Percentiles rank a stretch among this genome's conserved stretches.
These are phyloP conservation scores for Cladophialophora chaetospira DNA, from an alignment of 2,329 filamentous ascomycete genomes.

Conservation along the genomic window DNA sequence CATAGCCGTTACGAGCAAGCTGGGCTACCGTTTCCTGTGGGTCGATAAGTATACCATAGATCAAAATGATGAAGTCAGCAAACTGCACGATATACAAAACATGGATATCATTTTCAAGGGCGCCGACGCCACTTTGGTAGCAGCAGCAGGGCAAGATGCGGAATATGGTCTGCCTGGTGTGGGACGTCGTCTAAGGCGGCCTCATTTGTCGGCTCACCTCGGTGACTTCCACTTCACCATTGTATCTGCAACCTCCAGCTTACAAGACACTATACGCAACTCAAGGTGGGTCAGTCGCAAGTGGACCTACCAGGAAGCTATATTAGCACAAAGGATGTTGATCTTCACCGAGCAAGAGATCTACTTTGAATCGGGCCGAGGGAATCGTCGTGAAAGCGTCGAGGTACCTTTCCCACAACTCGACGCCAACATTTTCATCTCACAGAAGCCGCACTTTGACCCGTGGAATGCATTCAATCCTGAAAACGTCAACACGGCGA, in stretches of 20 bases:
- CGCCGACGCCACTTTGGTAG: slow-evolving; percentile 50
- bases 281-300: slow-evolving; percentile 22
- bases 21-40: slow-evolving; percentile 50
- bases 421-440: slow-evolving; percentile 4
- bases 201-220: not conserved
- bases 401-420: slow-evolving; percentile 2
- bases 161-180: slow-evolving; percentile 42
- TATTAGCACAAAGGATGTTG: slow-evolving; percentile 36
- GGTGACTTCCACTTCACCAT: not conserved
- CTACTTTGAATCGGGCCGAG: slow-evolving; percentile 33
- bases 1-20: slow-evolving; percentile 42
- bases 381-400: not conserved
- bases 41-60: slow-evolving; percentile 45
- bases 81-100: slow-evolving; percentile 45
- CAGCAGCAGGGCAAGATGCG: slow-evolving; percentile 39
- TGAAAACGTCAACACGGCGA: not conserved
- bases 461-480: not conserved
- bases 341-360: slow-evolving; percentile 38
- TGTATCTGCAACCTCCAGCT: not conserved
- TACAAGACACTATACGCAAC: not conserved
- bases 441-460: not conserved
- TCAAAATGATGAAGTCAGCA: slow-evolving; percentile 48
- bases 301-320: slow-evolving; percentile 43
- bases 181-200: not conserved
- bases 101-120: slow-evolving; percentile 53